These are phyloP conservation scores for Dendrobium huoshanense DNA, from an alignment of 106 monocot genomes.

Conservation along the genomic window DNA sequence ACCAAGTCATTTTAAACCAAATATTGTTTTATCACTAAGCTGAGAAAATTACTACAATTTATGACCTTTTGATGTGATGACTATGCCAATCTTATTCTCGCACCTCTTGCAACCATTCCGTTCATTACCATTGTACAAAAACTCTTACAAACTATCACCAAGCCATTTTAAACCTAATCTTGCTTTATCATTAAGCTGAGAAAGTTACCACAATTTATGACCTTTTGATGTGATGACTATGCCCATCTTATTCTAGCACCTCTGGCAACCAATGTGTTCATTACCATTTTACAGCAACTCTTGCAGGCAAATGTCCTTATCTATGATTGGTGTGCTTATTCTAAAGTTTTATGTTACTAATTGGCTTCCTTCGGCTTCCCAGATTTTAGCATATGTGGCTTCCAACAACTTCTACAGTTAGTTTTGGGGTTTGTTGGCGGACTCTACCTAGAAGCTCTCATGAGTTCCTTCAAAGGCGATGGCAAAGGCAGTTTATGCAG, in stretches of 20 bases:
- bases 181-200: neutral
- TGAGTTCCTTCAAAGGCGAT: neutral
- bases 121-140: neutral
- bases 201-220: neutral
- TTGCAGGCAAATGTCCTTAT: neutral
- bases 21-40: neutral
- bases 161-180: neutral
- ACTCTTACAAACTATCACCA: neutral
- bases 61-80: neutral
- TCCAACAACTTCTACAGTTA: neutral
- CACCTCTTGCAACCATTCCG: neutral
- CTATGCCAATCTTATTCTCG: neutral
- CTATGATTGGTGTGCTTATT: neutral
- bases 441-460: neutral
- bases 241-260: neutral
- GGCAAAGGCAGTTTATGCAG: neutral
- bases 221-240: neutral
- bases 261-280: neutral
- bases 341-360: neutral
- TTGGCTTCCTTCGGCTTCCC: neutral
- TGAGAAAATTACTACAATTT: neutral
- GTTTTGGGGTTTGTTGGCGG: neutral
- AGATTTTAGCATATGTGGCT: neutral
- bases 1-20: neutral
- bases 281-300: neutral